These are phyloP conservation scores for Theobroma cacao DNA, from an alignment of 345 rosid genomes.

Conservation along the genomic window DNA sequence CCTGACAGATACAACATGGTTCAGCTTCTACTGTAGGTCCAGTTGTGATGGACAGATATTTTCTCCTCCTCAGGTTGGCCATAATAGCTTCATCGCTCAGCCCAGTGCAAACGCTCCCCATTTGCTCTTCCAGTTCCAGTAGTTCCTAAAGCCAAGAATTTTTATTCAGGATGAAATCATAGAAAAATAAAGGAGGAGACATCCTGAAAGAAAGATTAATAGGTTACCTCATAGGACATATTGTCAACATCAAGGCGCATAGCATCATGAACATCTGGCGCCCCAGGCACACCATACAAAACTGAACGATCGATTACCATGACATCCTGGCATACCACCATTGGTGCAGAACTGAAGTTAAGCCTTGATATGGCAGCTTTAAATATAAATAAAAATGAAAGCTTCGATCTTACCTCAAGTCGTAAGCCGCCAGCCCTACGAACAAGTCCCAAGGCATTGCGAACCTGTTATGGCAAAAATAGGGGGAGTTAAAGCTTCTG, in stretches of 20 bases:
- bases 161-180: not conserved
- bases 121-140: constrained; percentile 25
- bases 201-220: not conserved
- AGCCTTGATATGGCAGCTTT: not conserved
- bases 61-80: constrained; percentile 12
- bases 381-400: not conserved
- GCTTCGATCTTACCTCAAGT: constrained; percentile 18
- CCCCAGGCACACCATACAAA: constrained; percentile 2
- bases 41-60: constrained; percentile 2
- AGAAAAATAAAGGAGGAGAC: not conserved
- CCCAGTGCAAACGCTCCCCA: constrained; percentile 26
- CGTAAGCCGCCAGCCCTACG: constrained; percentile 12
- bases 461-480: constrained; percentile 23
- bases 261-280: not conserved
- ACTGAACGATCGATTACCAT: constrained; percentile 6
- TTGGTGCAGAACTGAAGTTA: not conserved
- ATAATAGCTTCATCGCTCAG: constrained; percentile 23
- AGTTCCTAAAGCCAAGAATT: constrained; percentile 24
- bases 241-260: constrained; percentile 30
- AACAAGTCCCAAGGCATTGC: constrained; percentile 17
- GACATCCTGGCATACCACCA: constrained; percentile 21
- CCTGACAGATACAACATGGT: constrained; percentile 45
- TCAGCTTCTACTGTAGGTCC: not conserved
- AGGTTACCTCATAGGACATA: constrained; percentile 38
- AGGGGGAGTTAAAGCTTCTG: not conserved